Evolutionary conservation across 1,284 basidiomycete genomes (phyloP), one percentile per base, ranked within the genome.

Genomic region (Entoloma clypeatum): DNA sequence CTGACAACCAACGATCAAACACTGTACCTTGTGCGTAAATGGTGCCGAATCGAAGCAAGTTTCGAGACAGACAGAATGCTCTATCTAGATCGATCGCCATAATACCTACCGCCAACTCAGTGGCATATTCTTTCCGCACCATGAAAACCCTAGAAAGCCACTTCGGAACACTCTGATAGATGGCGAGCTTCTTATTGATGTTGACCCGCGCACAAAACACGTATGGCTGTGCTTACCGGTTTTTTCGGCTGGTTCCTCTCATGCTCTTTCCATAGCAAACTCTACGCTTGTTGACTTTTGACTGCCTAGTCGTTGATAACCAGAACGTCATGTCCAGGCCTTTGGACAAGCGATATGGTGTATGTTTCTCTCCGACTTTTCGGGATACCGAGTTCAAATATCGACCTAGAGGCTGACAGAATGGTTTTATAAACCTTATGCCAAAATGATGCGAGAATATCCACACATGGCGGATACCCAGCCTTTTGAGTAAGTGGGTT

Each of bases 111-210:
- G 86, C 50, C 62, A 77, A 52, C 64, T 92, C 6, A 59, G 68
- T 14, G 86, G 86, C 3, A 69, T 99, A 35, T 86, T 78, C 64
- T 98, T 99, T 56, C 93, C 95, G 4, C 88, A 93, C 57, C 83
- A 86, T 54, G 85, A 86, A 50, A 72, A 81, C 39, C 79, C 73
- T 13, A 68, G 70, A 50, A 71, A 66, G 34, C 83, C 81, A 11
- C 68, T 92, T 23, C 72, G 77, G 45, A 86, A 88, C 57, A 92
- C 92, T 0, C 69, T 99, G 7, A 65, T 99, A 11, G 96, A 99
- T 58, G 96, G 92, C 33, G 96, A 99, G 60, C 79, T 99, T 21
- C 92, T 99, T 16, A 74, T 92, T 40, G 96, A 99, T 58, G 74
- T 85, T 10, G 89, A 98, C 57, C 84, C 85, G 3, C 61, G 59